Base-by-base conservation (phyloP, 169 alveolate genomes). In the Theileria equi region DNA sequence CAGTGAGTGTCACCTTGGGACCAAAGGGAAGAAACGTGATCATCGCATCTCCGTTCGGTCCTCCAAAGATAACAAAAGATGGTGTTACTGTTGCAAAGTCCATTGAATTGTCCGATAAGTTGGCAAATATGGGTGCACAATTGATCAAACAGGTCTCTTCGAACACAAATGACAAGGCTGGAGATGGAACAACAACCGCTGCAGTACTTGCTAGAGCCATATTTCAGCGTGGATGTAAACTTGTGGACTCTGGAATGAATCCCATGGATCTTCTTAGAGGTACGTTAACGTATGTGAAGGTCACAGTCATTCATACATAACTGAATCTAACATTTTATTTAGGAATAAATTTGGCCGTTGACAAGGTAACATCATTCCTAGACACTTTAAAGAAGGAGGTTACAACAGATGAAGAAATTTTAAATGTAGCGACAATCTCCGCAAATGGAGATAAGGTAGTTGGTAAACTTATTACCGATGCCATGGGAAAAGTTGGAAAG, bases 181-280 rank as follows among this genome's bases (percentile, higher is more conserved):
- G 99, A 26, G 99, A 98, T 77, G 99, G 99, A 34, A 98, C 99
- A 35, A 98, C 99, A 0, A 97, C 99, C 16, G 99, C 99, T 35
- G 97, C 99, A 0, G 95, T 98, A 34, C 88, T 98, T 38, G 99
- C 99, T 11, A 83, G 99, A 41, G 99, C 98, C 35, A 95, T 98
- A 48, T 98, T 91, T 91, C 94, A 93, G 70, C 98, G 96, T 41
- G 99, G 99, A 28, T 96, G 98, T 85, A 96, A 95, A 70, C 95
- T 97, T 21, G 98, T 97, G n/a, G 99, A 97, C 52, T 97, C 99
- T 11, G 99, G 99, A 23, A 89, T 97, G 92, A 97, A 97, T 88
- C 99, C 99, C 13, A 96, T 96, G 99, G 99, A 97, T 77, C 73
- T 97, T 52, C 88, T 96, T 73, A 88, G 98, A 86, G 99, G 84